A percentile compares a stretch with the other conserved stretches of the same genome.
These are phyloP conservation scores for Oryza officinalis DNA, from an alignment of 176 grass and related monocot genomes.

Conservation along the genomic window DNA sequence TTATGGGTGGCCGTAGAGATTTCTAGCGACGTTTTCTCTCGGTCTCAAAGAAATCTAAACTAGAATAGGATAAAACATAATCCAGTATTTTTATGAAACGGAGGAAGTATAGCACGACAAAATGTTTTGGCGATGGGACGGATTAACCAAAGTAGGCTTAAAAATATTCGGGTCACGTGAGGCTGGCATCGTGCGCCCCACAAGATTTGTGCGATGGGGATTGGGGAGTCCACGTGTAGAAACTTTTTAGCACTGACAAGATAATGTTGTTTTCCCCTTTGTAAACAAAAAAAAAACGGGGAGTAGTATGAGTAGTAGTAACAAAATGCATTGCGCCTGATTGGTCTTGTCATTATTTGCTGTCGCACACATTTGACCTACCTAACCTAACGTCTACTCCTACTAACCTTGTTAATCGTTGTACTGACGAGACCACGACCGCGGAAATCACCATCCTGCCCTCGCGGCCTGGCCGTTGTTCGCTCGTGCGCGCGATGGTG, in stretches of 20 bases:
- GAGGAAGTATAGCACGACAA: background rate
- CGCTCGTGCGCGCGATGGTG: background rate
- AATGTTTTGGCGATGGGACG: background rate
- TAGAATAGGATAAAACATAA: too few species aligned
- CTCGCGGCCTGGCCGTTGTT: background rate
- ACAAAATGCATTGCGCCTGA: background rate
- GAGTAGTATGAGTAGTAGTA: too few species aligned
- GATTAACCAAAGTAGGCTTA: background rate
- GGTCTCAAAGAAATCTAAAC: too few species aligned
- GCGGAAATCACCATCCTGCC: background rate
- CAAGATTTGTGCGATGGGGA: background rate
- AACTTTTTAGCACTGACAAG: background rate
- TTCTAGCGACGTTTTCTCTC: background rate
- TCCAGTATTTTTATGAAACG: too few species aligned
- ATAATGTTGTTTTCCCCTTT: background rate
- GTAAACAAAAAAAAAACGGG: background rate
- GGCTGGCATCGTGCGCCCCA: background rate
- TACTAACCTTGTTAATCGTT: background rate
- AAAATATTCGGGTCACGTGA: background rate
- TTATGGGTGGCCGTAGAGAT: background rate
- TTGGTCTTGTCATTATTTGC: background rate
- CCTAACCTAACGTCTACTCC: background rate
- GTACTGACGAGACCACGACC: too few species aligned
- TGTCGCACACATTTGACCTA: background rate
- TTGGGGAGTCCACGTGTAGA: slow-evolving; percentile 1